Conservation (phyloP, 306 rosid genomes). For the Chamaecrista fasciculata region DNA sequence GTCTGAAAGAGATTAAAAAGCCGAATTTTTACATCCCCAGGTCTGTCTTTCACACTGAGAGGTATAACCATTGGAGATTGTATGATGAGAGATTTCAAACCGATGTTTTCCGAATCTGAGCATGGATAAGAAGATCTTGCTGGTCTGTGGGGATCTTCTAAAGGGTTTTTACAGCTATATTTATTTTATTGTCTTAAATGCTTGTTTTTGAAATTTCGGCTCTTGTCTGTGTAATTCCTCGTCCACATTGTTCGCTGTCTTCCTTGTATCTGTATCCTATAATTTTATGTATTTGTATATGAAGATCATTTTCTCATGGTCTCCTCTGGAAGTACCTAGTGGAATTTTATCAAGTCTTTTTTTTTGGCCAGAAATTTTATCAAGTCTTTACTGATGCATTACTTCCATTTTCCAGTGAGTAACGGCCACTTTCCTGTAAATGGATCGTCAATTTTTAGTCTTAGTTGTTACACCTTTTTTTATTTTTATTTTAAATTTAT, state of each 20-base stretch:
- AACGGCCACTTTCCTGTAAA: background rate
- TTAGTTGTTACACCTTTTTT: slow-evolving; percentile 6
- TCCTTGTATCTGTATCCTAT: background rate
- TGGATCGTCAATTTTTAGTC: background rate
- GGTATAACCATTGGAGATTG: slow-evolving; percentile 82
- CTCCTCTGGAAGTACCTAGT: background rate
- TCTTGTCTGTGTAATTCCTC: background rate
- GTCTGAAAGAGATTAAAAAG: slow-evolving; percentile 47
- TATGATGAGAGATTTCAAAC: slow-evolving; percentile 91
- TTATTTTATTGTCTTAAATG: slow-evolving; percentile 6
- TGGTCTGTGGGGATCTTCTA: slow-evolving; percentile 18
- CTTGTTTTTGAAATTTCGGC: background rate
- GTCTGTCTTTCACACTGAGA: slow-evolving; percentile 46
- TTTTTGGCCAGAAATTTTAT: too few relatives aligned
- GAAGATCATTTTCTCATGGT: background rate
- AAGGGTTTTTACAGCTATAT: slow-evolving; percentile 20
- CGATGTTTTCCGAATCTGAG: slow-evolving; percentile 71
- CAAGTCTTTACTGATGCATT: background rate
- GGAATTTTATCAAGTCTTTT: too few relatives aligned
- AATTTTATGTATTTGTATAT: background rate
- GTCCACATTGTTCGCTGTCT: background rate
- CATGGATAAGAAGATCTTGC: slow-evolving; percentile 12
- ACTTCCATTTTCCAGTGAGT: background rate
- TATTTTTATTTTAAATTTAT: too few relatives aligned
- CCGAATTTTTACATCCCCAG: slow-evolving; percentile 51